Conservation (phyloP, 2,329 filamentous ascomycete genomes). For the Fusarium citri region DNA sequence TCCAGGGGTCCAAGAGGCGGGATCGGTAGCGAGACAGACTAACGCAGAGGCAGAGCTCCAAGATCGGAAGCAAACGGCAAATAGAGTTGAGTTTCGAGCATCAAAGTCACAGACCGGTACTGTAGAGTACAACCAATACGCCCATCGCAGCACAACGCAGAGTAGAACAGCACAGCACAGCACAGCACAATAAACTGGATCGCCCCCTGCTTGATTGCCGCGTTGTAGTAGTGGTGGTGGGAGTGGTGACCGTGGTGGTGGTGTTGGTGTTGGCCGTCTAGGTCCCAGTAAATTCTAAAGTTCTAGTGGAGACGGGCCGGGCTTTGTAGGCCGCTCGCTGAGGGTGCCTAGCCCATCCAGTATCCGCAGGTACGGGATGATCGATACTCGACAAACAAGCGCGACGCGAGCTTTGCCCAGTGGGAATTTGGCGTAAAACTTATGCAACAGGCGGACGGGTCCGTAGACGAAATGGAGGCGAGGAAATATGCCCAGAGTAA, state of each 20-base stretch:
- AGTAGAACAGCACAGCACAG: constrained; percentile 1
- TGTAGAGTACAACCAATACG: constrained; percentile 8
- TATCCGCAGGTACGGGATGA: constrained; percentile 31
- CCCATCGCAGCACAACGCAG: constrained; percentile 4
- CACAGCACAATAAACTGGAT: constrained; percentile 21
- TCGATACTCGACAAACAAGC: constrained; percentile 42
- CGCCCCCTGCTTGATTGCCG: constrained; percentile 44
- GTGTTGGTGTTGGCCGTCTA: constrained; percentile 36
- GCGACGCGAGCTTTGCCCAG: constrained; percentile 31
- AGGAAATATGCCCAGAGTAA: constrained; percentile 12
- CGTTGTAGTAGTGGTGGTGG: constrained; percentile 43
- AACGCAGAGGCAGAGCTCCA: constrained; percentile 23
- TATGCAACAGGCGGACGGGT: constrained; percentile 26
- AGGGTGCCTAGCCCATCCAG: constrained; percentile 11
- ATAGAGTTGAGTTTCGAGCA: constrained; percentile 37
- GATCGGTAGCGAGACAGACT: constrained; percentile 33
- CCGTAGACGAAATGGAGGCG: constrained; percentile 30
- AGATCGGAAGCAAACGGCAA: constrained; percentile 32
- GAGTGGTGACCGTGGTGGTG: constrained; percentile 44
- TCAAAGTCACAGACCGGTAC: constrained; percentile 31
- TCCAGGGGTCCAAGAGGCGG: constrained; percentile 33
- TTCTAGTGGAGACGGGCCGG: constrained; percentile 40
- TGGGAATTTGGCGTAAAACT: constrained; percentile 16
- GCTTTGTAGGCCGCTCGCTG: constrained; percentile 39
- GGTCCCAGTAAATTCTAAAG: constrained; percentile 39